Base-by-base conservation (phyloP, 2,329 filamentous ascomycete species). In the Aspergillus flavus region DNA sequence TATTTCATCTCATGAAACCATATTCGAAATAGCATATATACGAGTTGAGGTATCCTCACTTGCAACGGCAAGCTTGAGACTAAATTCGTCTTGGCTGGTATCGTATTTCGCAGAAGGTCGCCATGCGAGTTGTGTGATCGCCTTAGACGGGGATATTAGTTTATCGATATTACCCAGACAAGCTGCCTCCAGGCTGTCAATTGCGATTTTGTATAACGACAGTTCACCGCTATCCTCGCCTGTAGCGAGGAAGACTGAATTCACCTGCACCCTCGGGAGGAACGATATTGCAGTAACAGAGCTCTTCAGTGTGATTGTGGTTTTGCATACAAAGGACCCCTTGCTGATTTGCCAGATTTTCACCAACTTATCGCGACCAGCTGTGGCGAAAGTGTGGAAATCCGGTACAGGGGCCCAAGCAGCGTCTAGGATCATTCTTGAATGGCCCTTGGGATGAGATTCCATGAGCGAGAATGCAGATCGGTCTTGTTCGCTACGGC, bases 381-480 rank as follows among this genome's bases (percentile, higher is more conserved):
- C 94, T 0, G 95, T 99, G 14, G 91, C 91, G 77, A 99, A 99
- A 32, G 85, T 76, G 6, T 78, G 69, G 10, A 75, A 73, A 9
- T 73, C 72, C 7, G 73, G 62, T 0, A 69, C 46, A 1, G 90
- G 90, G 1, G 90, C 89, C 94, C 95, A 99, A 2, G 91, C 87
- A 1, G 89, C 91, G 73, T 93, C 93, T 16, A 98, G 83, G 53
- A 99, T 94, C 93, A 99, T 98, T 63, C 95, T 85, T 4, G 91
- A 85, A 76, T 99, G 95, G 0, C 92, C 94, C 78, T 96, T 97
- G 1, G 88, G 86, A 71, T 96, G 93, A 3, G 86, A 82, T 65
- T 89, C 82, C 45, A 86, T 76, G 3, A 90, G 81, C 28, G 76
- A 79, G 71, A 91, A 97, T 16, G 73, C 74, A 6, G 73, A 74